phyloP scores from a whole-genome alignment of 305 asterid genomes.

The Fraxinus platypoda region DNA sequence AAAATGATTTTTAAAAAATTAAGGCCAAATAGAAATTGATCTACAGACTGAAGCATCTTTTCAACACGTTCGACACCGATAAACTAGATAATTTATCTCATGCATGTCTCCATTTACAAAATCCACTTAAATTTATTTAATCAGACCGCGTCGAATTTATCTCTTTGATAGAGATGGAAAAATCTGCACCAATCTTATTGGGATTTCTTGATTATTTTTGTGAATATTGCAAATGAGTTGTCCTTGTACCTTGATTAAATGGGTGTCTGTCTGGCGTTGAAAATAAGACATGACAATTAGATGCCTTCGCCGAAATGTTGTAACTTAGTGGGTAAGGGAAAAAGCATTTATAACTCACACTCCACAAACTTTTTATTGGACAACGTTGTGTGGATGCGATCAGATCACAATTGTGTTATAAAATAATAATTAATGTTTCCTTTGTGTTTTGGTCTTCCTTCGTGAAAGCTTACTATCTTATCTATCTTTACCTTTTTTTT shows the following conservation, averaged over 20 bases:
- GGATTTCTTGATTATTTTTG: neutral
- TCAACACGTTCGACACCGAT: neutral
- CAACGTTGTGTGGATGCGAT: neutral
- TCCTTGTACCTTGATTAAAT: neutral
- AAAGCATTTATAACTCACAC: neutral
- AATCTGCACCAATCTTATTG: neutral
- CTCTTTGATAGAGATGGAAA: neutral
- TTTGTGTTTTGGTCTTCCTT: neutral
- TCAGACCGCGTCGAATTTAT: neutral
- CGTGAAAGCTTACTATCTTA: neutral
- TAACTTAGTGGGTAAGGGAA: neutral
- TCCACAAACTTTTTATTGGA: neutral
- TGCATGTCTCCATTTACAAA: neutral
- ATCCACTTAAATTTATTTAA: neutral
- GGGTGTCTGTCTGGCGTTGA: neutral
- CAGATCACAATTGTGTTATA: neutral
- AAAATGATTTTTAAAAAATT: too few species aligned
- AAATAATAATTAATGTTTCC: neutral
- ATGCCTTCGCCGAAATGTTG: neutral
- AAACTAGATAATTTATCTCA: neutral
- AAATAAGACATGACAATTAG: neutral
- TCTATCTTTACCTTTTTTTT: neutral
- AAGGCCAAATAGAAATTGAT: neutral
- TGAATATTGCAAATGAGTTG: neutral
- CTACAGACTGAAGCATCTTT: neutral